Percentiles rank a stretch among this genome's conserved stretches.
Conservation (phyloP, 768 basidiomycete species). For the Psilocybe tampanensis region DNA sequence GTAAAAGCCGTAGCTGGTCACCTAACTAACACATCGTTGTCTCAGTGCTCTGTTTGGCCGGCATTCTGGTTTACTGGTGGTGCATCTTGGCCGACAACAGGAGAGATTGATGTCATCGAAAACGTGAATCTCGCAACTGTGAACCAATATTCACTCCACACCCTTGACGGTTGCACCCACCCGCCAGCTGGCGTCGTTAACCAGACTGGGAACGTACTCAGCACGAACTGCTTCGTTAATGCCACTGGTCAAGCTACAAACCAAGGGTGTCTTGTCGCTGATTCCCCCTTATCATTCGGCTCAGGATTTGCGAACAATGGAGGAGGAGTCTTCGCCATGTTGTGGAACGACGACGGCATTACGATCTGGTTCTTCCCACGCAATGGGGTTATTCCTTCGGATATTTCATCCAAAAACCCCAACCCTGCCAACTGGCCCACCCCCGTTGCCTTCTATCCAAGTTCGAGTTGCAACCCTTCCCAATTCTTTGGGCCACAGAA, state of each 20-base stretch:
- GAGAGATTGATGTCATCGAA: conserved; percentile 11
- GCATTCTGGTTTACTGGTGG: conserved; percentile 8
- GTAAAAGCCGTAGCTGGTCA: background rate
- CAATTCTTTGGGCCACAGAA: background rate
- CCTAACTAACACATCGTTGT: background rate
- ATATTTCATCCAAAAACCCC: background rate
- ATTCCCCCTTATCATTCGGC: background rate
- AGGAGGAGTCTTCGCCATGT: conserved; percentile 1
- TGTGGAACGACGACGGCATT: conserved; percentile 2
- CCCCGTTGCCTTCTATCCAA: background rate
- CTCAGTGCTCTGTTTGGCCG: conserved; percentile 11
- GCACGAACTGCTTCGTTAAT: conserved; percentile 9
- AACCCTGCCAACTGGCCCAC: conserved; percentile 2
- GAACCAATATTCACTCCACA: conserved; percentile 10
- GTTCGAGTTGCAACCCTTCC: background rate
- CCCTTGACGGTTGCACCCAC: conserved; percentile 10
- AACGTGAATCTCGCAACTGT: conserved; percentile 7
- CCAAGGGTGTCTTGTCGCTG: conserved; percentile 1
- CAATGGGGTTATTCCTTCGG: background rate
- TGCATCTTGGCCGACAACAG: conserved; percentile 4
- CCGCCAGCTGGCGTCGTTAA: conserved; percentile 1
- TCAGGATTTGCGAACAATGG: background rate
- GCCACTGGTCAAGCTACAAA: conserved; percentile 3
- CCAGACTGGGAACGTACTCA: conserved; percentile 5
- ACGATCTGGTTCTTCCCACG: conserved; percentile 5